Percentiles rank a stretch among this genome's conserved stretches.
These are phyloP conservation scores for Cutaneotrichosporon spelunceum DNA, from an alignment of 1,284 basidiomycete genomes.

Conservation along the genomic window DNA sequence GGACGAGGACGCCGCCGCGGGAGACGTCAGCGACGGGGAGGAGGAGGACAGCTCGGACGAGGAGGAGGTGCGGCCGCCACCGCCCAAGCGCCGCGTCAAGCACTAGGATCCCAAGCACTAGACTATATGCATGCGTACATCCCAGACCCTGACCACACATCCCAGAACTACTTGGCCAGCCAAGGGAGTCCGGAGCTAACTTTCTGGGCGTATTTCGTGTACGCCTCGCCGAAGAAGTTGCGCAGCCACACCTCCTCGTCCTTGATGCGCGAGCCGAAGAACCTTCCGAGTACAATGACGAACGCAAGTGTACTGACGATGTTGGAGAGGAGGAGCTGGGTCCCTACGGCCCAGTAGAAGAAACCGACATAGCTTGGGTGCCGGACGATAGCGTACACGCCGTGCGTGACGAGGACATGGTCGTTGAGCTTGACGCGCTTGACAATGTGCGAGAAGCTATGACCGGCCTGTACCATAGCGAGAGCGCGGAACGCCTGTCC, in stretches of 20 bases:
- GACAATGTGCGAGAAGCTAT: constrained; percentile 88
- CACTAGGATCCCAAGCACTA: neutral
- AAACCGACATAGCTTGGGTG: constrained; percentile 98
- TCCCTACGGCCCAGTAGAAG: constrained; percentile 96
- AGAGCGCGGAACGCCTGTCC: constrained; percentile 78
- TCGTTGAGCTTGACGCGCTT: constrained; percentile 64
- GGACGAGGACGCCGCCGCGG: constrained; percentile 52
- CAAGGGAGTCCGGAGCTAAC: constrained; percentile 70
- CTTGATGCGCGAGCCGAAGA: constrained; percentile 78
- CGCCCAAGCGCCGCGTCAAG: constrained; percentile 18
- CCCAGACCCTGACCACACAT: neutral
- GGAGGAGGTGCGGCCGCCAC: constrained; percentile 33
- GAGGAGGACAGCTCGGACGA: constrained; percentile 36
- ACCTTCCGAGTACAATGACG: constrained; percentile 67
- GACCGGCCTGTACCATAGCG: constrained; percentile 93
- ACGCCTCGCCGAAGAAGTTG: constrained; percentile 77
- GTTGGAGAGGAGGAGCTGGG: constrained; percentile 90
- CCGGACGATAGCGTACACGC: constrained; percentile 80
- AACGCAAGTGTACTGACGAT: constrained; percentile 58
- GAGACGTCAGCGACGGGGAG: constrained; percentile 53
- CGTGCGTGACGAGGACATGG: constrained; percentile 79
- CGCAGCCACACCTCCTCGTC: constrained; percentile 71
- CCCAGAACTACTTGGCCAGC: constrained; percentile 18
- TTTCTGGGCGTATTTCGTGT: constrained; percentile 63
- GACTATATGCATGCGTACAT: constrained; percentile 5